A percentile compares a stretch with the other conserved stretches of the same genome.
phyloP scores from a whole-genome alignment of 2,329 filamentous ascomycete species.

The Myriosclerotinia duriaeana region DNA sequence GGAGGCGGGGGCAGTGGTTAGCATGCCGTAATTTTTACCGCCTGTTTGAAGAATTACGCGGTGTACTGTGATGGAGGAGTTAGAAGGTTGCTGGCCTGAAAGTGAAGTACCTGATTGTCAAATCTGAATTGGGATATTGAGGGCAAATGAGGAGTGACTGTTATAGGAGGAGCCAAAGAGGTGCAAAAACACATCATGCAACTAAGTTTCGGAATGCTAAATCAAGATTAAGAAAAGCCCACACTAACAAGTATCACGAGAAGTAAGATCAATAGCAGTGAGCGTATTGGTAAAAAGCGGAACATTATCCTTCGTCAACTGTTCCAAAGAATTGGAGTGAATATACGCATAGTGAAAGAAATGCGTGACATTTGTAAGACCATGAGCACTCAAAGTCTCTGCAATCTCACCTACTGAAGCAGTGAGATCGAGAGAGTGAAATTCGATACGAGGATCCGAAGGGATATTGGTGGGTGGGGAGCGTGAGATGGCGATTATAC shows the following conservation, averaged over 20 bases:
- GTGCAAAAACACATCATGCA: background rate
- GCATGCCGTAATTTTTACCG: constrained; percentile 12
- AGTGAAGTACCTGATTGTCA: too few species aligned
- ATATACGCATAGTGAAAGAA: constrained; percentile 21
- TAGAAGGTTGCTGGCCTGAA: too few species aligned
- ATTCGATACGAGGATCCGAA: background rate
- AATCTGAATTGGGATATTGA: too few species aligned
- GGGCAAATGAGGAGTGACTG: background rate
- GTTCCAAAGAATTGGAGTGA: background rate
- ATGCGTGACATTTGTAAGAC: constrained; percentile 8
- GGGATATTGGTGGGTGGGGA: background rate
- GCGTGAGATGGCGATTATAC: constrained; percentile 14
- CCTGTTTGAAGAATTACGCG: constrained; percentile 19
- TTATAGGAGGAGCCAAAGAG: background rate
- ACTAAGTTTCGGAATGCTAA: background rate
- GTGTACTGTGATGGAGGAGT: background rate
- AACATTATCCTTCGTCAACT: constrained; percentile 5
- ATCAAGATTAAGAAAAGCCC: background rate
- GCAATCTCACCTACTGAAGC: background rate
- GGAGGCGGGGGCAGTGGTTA: background rate
- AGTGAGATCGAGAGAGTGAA: constrained; percentile 13
- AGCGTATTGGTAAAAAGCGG: constrained; percentile 12
- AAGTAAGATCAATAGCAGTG: background rate
- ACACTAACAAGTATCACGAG: background rate
- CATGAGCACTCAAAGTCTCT: background rate